Conservation (phyloP, 208 protist species). For the Leishmania aethiopica region DNA sequence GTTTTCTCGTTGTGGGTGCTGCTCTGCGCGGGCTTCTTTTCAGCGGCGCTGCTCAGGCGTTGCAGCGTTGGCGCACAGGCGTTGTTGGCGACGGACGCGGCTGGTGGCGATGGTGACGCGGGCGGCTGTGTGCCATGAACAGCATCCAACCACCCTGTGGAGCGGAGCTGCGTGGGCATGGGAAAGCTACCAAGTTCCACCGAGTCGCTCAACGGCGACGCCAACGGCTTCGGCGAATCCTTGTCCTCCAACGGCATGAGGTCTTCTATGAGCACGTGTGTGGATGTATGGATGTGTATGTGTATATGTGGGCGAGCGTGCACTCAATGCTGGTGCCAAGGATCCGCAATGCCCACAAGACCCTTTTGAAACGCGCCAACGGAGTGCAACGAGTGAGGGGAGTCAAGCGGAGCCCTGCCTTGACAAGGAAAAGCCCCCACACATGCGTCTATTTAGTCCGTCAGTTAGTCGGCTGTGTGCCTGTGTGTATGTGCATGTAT, state of each 20-base stretch:
- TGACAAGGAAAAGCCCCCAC: neutral
- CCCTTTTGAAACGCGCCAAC: neutral
- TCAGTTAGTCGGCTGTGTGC: neutral
- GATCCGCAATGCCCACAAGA: neutral
- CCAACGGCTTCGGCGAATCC: neutral
- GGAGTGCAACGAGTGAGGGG: neutral
- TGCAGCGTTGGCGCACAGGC: neutral
- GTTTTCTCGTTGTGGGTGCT: constrained; percentile 11
- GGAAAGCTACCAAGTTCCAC: constrained; percentile 24
- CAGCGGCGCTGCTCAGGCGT: neutral
- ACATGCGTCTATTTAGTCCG: neutral
- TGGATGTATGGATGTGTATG: neutral
- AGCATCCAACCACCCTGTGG: constrained; percentile 23
- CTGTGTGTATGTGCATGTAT: neutral
- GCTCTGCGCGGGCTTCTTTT: neutral
- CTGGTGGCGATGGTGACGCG: neutral
- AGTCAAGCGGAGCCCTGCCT: neutral
- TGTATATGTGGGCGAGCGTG: neutral
- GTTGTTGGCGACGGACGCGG: neutral
- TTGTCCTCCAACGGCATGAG: constrained; percentile 13
- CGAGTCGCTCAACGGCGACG: constrained; percentile 32
- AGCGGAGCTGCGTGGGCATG: neutral
- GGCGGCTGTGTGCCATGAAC: constrained; percentile 1
- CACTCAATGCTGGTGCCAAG: neutral
- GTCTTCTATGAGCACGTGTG: neutral